Evolutionary conservation across 768 basidiomycete species (phyloP).

Genomic region (Suillus discolor): DNA sequence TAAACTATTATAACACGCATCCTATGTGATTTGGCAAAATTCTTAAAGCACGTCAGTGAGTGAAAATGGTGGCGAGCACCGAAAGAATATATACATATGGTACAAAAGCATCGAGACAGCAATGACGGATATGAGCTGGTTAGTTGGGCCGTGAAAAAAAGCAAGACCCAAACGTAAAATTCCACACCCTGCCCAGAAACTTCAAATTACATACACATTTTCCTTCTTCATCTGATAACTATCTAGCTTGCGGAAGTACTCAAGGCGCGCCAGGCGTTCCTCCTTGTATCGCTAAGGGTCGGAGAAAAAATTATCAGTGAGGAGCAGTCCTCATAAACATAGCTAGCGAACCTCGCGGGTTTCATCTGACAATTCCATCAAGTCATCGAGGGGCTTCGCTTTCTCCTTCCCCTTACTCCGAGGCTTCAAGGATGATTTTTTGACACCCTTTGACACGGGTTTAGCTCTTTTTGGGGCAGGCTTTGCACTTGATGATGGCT

Average conservation of each 20-base stretch:
- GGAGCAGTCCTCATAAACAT: not conserved
- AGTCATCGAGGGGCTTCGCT: conserved; percentile 21
- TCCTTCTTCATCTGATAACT: conserved; percentile 57
- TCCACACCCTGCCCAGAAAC: not conserved
- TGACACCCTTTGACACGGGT: not conserved
- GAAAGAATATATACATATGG: not conserved
- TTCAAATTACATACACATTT: conserved; percentile 59
- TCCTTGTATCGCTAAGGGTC: conserved; percentile 40
- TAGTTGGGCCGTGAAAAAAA: not conserved
- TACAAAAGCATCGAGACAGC: not conserved
- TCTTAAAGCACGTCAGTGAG: not conserved
- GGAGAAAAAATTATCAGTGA: conserved; percentile 1
- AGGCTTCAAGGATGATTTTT: not conserved
- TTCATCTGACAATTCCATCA: conserved; percentile 33
- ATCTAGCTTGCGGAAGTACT: conserved; percentile 56
- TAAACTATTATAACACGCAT: not conserved
- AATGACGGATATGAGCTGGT: not conserved
- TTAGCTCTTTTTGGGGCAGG: conserved; percentile 20
- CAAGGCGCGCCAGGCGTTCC: conserved; percentile 52
- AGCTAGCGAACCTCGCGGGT: conserved; percentile 28
- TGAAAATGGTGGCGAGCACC: not conserved
- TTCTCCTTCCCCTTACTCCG: conserved; percentile 26
- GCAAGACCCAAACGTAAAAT: not conserved
- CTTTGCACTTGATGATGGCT: conserved; percentile 16
- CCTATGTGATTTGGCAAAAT: not conserved